Base-by-base conservation (phyloP, 805 yeast species). In the Scheffersomyces spartinae region DNA sequence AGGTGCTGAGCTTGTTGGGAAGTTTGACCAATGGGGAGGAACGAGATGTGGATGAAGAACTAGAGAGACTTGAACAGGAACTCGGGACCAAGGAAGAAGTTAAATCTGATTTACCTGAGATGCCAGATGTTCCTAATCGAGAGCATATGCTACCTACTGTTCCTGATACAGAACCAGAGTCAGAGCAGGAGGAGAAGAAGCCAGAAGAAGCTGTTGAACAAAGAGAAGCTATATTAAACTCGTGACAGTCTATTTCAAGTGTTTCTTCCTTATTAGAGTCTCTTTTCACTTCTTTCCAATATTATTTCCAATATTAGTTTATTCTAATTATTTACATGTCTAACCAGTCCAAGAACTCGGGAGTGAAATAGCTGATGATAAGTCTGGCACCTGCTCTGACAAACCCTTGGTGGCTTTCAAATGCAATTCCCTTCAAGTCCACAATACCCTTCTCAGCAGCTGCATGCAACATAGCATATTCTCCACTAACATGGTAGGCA, bases 401-500 rank as follows among this genome's bases (percentile, higher is more conserved):
- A 44, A 82, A 77, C 1, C 98, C 96, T 34, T 82, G 66, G 41
- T 91, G 95, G 24, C 91, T 61, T 58, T 91, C 98, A 42, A 80
- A 81, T 0, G 85, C 80, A 71, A 65, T 74, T 53, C 30, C 73
- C 54, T 82, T 78, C 52, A 91, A 67, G 50, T 88, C 96, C 33
- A 78, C 81, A 32, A 86, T 68, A 19, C 94, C 94, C 64, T 85
- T 85, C 44, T 85, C 96, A 16, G 96, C 96, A 27, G 95, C 97
- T 6, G 98, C 98, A 47, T 86, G 94, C 36, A 91, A 55, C 98
- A 91, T 91, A 17, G 97, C 96, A 46, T 71, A 91, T 55, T 91
- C 98, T 20, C 98, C 98, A 48, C 88, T 74, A 13, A 91, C 98
- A 52, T 91, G 98, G 55, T 91, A 91, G 15, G 94, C 86, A 43